phyloP scores from a whole-genome alignment of 2,329 filamentous ascomycete species.

The Venturia carpophila region DNA sequence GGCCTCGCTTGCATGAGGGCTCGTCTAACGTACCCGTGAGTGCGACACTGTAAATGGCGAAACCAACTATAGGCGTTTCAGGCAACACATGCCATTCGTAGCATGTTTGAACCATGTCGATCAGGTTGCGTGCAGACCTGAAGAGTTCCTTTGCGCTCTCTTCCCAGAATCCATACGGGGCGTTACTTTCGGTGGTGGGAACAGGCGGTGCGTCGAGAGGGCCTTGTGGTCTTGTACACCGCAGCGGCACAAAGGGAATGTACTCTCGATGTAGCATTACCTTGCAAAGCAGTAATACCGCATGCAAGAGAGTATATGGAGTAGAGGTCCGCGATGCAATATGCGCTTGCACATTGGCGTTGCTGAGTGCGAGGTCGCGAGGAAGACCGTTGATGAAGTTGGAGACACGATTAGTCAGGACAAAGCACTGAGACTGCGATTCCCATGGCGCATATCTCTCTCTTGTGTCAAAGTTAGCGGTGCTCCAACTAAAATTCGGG shows the following conservation, averaged over 20 bases:
- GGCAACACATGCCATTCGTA: conserved; percentile 53
- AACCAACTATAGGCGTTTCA: conserved; percentile 60
- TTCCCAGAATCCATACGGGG: conserved; percentile 53
- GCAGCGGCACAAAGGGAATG: conserved; percentile 56
- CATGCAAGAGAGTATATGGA: conserved; percentile 59
- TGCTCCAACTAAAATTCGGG: not conserved
- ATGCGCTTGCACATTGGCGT: conserved; percentile 57
- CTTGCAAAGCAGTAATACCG: conserved; percentile 55
- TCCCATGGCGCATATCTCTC: conserved; percentile 54
- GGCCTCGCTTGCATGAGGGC: not conserved
- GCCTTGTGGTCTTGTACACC: conserved; percentile 42
- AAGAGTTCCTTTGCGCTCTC: conserved; percentile 56
- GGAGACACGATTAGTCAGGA: conserved; percentile 45
- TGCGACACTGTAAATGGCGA: conserved; percentile 58
- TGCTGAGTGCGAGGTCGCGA: conserved; percentile 48
- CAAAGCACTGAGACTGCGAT: conserved; percentile 45
- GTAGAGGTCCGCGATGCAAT: conserved; percentile 56
- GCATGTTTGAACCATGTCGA: conserved; percentile 56
- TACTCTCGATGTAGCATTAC: conserved; percentile 64
- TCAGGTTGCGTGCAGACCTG: conserved; percentile 53
- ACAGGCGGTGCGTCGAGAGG: conserved; percentile 55
- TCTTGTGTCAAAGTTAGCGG: conserved; percentile 29
- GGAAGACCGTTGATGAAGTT: conserved; percentile 50
- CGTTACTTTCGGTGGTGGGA: conserved; percentile 38
- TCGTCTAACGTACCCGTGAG: conserved; percentile 42